Evolutionary conservation across 441 rosid genomes (phyloP).

Genomic region (Brassica balearica): DNA sequence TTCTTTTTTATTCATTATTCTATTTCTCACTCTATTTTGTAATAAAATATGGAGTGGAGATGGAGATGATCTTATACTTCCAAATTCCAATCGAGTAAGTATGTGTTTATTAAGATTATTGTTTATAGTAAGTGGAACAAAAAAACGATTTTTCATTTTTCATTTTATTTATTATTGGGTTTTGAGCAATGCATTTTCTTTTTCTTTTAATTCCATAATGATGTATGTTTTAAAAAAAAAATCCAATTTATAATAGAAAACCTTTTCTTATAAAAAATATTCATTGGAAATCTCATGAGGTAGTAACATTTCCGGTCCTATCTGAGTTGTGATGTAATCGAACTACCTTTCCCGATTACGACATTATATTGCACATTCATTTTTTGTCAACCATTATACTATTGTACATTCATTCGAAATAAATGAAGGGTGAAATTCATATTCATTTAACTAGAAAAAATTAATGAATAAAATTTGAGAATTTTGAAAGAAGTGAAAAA

Average conservation of each 20-base stretch:
- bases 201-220: too few species aligned
- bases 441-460: slow-evolving; percentile 5
- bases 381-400: too few species aligned
- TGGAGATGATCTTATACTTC: neutral
- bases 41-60: too few species aligned
- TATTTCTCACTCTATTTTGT: too few species aligned
- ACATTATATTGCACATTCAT: slow-evolving; percentile 14
- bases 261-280: neutral
- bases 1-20: too few species aligned
- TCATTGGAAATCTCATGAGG: slow-evolving; percentile 5
- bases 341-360: slow-evolving; percentile 25
- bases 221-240: too few species aligned
- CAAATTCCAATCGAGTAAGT: slow-evolving; percentile 15
- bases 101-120: too few species aligned
- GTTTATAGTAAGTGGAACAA: too few species aligned
- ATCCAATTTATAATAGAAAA: too few species aligned
- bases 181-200: too few species aligned
- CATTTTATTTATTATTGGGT: too few species aligned
- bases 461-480: neutral
- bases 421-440: slow-evolving; percentile 16
- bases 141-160: too few species aligned
- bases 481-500: slow-evolving; percentile 2
- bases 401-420: slow-evolving; percentile 24
- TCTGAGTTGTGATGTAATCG: slow-evolving; percentile 29
- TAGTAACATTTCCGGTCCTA: slow-evolving; percentile 29